These are phyloP conservation scores for Calonectria pseudoturangicola DNA, from an alignment of 2,329 filamentous ascomycete genomes.

Conservation along the genomic window DNA sequence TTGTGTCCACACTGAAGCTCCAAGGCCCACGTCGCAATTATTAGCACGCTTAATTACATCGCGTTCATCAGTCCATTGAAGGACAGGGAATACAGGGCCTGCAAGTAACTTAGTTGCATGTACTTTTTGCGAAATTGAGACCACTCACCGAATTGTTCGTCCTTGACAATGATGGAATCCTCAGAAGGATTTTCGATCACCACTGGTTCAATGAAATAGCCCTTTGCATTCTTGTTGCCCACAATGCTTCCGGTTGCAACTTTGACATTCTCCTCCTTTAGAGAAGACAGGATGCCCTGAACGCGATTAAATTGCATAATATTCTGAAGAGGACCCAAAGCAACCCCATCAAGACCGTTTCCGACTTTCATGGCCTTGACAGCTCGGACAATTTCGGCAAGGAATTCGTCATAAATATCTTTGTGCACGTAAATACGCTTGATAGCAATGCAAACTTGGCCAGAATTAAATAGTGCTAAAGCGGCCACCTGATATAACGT, in stretches of 20 bases:
- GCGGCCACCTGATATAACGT: conserved; percentile 3
- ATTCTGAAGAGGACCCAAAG: conserved; percentile 74
- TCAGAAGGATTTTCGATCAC: conserved; percentile 50
- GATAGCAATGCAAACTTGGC: conserved; percentile 57
- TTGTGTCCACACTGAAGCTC: conserved; percentile 73
- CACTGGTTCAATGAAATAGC: conserved; percentile 45
- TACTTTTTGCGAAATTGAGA: accelerated
- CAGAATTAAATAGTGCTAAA: conserved; percentile 35
- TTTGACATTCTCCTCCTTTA: conserved; percentile 26
- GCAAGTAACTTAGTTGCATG: background rate
- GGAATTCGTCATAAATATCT: conserved; percentile 72
- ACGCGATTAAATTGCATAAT: conserved; percentile 69
- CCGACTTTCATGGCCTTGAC: conserved; percentile 67
- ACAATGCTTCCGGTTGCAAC: conserved; percentile 1
- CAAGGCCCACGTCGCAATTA: conserved; percentile 69
- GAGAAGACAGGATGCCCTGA: conserved; percentile 1
- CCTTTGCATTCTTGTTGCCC: conserved; percentile 30
- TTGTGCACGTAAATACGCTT: conserved; percentile 76
- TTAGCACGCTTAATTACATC: conserved; percentile 74
- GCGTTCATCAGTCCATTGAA: conserved; percentile 75
- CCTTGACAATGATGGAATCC: conserved; percentile 72
- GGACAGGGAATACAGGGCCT: conserved; percentile 72
- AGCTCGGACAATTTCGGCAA: conserved; percentile 63
- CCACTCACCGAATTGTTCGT: conserved; percentile 66
- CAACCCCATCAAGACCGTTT: conserved; percentile 63